phyloP scores from a whole-genome alignment of 2,329 filamentous ascomycete species.

The Pestalotiopsis sp. region DNA sequence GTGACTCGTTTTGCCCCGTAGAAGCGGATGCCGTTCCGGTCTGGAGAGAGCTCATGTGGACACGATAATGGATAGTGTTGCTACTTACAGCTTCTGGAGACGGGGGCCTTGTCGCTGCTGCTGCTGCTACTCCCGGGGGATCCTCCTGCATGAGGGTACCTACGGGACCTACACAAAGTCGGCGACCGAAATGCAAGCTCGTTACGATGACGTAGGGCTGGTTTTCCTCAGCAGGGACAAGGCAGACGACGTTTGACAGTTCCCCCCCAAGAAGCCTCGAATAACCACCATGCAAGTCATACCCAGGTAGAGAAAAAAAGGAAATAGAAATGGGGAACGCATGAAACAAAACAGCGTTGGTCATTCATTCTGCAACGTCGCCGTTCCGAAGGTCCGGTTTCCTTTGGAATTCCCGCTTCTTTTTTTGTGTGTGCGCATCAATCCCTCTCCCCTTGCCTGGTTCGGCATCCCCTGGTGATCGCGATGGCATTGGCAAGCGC shows the following conservation, averaged over 20 bases:
- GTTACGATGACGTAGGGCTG: constrained; percentile 1
- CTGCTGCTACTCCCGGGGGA: neutral
- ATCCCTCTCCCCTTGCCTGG: neutral
- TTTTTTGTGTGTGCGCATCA: neutral
- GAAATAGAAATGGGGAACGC: neutral
- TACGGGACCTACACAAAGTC: neutral
- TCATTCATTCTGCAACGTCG: neutral
- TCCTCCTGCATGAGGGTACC: neutral
- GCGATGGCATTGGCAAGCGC: neutral
- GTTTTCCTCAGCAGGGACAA: neutral
- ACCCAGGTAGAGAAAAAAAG: neutral
- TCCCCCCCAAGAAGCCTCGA: neutral
- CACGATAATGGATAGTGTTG: neutral
- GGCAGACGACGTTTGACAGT: constrained; percentile 5
- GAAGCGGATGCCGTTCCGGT: neutral
- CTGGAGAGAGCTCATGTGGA: neutral
- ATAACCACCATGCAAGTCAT: neutral
- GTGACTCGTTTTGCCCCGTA: neutral
- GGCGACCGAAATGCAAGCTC: neutral
- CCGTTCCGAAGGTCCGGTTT: neutral
- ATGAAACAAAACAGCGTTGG: neutral
- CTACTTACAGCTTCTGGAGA: too few species aligned
- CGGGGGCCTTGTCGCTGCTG: neutral
- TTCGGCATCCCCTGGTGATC: neutral
- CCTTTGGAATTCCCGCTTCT: neutral